Evolutionary conservation across 495 filamentous ascomycete genomes (phyloP).

Genomic region (Hypoxylon rickii): DNA sequence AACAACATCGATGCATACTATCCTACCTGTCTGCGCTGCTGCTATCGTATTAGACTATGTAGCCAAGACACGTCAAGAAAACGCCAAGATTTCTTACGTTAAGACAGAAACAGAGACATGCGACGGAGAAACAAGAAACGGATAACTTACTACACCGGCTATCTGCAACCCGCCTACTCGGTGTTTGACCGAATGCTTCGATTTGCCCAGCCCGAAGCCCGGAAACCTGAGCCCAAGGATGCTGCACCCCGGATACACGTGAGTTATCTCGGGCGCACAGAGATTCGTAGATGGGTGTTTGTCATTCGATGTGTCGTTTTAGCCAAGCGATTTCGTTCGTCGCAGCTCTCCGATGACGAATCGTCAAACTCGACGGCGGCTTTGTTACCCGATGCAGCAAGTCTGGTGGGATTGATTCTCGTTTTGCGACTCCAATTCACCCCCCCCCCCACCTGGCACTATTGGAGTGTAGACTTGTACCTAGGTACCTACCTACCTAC

Average conservation of each 20-base stretch:
- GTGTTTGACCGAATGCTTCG: constrained; percentile 3
- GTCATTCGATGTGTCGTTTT: constrained; percentile 19
- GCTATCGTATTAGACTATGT: constrained; percentile 2
- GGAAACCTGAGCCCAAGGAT: constrained; percentile 8
- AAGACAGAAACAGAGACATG: too few relatives aligned
- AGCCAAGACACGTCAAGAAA: constrained; percentile 33
- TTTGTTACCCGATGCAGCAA: constrained; percentile 34
- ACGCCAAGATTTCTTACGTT: constrained; percentile 28
- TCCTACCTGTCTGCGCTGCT: too few relatives aligned
- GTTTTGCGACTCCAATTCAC: neutral
- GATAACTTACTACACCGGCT: neutral
- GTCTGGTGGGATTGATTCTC: constrained; percentile 6
- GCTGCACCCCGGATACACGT: constrained; percentile 33
- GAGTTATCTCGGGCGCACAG: constrained; percentile 23
- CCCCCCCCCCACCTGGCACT: constrained; percentile 1
- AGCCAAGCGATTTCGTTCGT: constrained; percentile 7
- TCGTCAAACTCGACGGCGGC: constrained; percentile 21
- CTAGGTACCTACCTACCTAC: too few relatives aligned
- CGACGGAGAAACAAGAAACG: constrained; percentile 19
- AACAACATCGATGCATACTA: too few relatives aligned
- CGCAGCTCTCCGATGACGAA: constrained; percentile 17
- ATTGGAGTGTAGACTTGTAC: too few relatives aligned
- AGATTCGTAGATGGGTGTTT: constrained; percentile 20
- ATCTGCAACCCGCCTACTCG: neutral
- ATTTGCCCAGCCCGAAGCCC: constrained; percentile 7